Percentiles rank a stretch among this genome's conserved stretches.
Evolutionary conservation across 1,139 yeast genomes (phyloP).

Genomic region (Saccharomyces hybrid): DNA sequence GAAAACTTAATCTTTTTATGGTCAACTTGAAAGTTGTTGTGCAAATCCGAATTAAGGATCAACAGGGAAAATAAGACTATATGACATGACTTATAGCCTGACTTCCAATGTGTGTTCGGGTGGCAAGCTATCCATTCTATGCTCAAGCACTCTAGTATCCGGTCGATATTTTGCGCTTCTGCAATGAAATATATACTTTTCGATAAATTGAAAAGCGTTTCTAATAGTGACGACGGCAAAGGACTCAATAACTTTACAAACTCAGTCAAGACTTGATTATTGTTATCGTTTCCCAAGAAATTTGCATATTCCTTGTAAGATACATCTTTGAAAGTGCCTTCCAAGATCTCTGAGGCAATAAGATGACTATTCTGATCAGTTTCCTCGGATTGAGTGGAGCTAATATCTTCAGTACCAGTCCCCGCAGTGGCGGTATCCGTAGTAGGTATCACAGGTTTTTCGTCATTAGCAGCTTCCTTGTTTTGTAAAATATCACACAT

Average conservation of each 20-base stretch:
- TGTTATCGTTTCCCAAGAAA: slow-evolving; percentile 30
- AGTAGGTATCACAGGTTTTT: neutral
- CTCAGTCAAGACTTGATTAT: slow-evolving; percentile 21
- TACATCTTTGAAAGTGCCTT: slow-evolving; percentile 24
- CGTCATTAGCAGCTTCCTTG: neutral
- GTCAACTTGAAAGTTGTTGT: slow-evolving; percentile 33
- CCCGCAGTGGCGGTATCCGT: neutral
- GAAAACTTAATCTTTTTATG: slow-evolving; percentile 25
- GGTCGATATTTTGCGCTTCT: slow-evolving; percentile 77
- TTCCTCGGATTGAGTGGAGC: neutral
- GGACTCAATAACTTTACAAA: slow-evolving; percentile 28
- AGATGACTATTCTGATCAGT: slow-evolving; percentile 4
- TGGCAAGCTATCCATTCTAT: slow-evolving; percentile 43
- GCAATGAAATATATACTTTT: slow-evolving; percentile 64
- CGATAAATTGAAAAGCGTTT: slow-evolving; percentile 54
- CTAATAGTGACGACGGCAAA: slow-evolving; percentile 38
- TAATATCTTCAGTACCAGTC: neutral
- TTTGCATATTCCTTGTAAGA: slow-evolving; percentile 32
- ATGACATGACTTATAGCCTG: slow-evolving; percentile 57
- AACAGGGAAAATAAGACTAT: slow-evolving; percentile 67
- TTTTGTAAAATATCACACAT: neutral
- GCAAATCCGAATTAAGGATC: slow-evolving; percentile 63
- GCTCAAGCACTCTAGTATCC: slow-evolving; percentile 62
- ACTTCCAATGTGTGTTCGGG: slow-evolving; percentile 32
- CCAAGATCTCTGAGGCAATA: slow-evolving; percentile 30